phyloP scores from a whole-genome alignment of 108 stramenopile species.

The Nitzschia sp. region DNA sequence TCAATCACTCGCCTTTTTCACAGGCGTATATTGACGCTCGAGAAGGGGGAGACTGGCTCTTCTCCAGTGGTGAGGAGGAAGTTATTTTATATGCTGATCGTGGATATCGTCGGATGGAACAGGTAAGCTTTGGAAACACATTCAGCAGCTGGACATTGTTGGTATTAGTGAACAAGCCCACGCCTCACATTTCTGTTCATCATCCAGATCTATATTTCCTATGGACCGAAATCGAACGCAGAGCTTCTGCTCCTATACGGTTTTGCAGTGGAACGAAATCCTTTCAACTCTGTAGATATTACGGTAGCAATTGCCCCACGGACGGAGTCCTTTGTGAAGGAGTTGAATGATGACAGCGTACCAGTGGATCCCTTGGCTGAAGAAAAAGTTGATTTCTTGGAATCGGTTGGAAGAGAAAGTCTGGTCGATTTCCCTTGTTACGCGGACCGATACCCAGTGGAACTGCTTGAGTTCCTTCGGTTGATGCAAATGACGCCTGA shows the following conservation, averaged over 20 bases:
- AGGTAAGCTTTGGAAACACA: too few species aligned
- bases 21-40: slow-evolving; percentile 82
- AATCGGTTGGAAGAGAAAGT: slow-evolving; percentile 70
- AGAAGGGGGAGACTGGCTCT: slow-evolving; percentile 84
- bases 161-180: too few species aligned
- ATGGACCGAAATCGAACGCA: slow-evolving; percentile 94
- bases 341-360: slow-evolving; percentile 52
- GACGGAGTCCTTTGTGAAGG: slow-evolving; percentile 61
- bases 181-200: slow-evolving; percentile 3
- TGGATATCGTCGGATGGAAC: slow-evolving; percentile 93
- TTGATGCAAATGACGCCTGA: slow-evolving; percentile 93
- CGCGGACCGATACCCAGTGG: slow-evolving; percentile 93
- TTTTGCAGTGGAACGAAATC: slow-evolving; percentile 94
- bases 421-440: slow-evolving; percentile 93
- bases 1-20: slow-evolving; percentile 95
- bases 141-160: background rate
- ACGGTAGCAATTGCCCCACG: slow-evolving; percentile 83
- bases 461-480: slow-evolving; percentile 94
- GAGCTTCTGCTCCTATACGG: slow-evolving; percentile 93
- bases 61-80: slow-evolving; percentile 89
- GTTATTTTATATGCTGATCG: slow-evolving; percentile 93
- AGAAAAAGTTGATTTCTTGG: slow-evolving; percentile 88
- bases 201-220: slow-evolving; percentile 84
- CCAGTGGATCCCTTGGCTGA: slow-evolving; percentile 74
- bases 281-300: slow-evolving; percentile 95